phyloP scores from a whole-genome alignment of 257 asterid genomes.

The Jacaranda copaia region DNA sequence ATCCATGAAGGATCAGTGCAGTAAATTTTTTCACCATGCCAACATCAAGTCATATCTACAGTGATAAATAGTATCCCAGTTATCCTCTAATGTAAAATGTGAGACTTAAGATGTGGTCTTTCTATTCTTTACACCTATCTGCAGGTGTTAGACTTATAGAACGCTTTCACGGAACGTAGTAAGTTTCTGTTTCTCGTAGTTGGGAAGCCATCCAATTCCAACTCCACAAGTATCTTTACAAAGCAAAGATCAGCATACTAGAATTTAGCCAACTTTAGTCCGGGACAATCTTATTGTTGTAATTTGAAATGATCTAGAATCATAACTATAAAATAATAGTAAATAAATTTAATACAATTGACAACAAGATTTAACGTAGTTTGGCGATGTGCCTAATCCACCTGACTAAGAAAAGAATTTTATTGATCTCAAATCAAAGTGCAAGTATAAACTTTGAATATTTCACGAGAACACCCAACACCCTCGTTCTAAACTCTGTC shows the following conservation, averaged over 20 bases:
- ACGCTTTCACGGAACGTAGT: conserved; percentile 51
- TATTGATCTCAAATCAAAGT: too few species aligned
- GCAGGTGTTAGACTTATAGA: conserved; percentile 59
- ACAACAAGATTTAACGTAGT: too few species aligned
- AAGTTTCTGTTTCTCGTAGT: conserved; percentile 58
- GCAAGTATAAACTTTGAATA: too few species aligned
- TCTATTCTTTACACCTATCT: conserved; percentile 18
- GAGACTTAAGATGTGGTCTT: neutral
- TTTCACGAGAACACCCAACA: too few species aligned
- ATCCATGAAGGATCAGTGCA: neutral
- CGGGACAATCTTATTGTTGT: neutral
- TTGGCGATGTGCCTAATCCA: too few species aligned
- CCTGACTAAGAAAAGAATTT: too few species aligned
- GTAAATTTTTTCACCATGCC: neutral
- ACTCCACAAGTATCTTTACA: conserved; percentile 45
- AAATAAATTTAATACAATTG: too few species aligned
- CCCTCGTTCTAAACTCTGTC: too few species aligned
- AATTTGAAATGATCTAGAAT: too few species aligned
- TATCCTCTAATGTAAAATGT: neutral
- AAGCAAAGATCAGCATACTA: neutral
- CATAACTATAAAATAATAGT: too few species aligned
- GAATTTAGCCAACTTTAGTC: conserved; percentile 10
- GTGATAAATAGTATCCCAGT: neutral
- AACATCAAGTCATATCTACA: neutral
- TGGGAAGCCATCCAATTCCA: conserved; percentile 51